Base-by-base conservation (phyloP, 441 rosid genomes). In the Brassica hybrid region DNA sequence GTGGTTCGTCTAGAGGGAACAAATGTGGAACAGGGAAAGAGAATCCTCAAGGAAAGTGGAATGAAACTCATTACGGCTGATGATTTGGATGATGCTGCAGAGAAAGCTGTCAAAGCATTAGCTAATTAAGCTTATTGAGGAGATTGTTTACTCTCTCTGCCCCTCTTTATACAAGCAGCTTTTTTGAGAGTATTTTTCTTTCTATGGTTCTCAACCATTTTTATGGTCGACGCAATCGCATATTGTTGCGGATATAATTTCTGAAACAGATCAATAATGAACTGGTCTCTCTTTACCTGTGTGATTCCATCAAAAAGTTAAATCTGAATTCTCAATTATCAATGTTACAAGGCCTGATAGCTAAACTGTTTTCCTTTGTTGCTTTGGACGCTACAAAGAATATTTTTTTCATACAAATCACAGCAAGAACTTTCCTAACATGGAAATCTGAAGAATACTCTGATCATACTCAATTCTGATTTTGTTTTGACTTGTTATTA, bases 1-100 rank as follows among this genome's bases (percentile, higher is more conserved):
- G 97, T 96, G 79, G 99, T 96, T 79, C 97, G 98, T 50, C 87
- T 96, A 6, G 98, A 96, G 82, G 99, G 99, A 43, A 94, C 99
- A 10, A 96, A 96, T 76, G 99, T 94, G 6, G 99, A 93, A 62
- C 99, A 91, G 81, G 99, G 99, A 71, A 96, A 96, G 88, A 89
- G 99, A 80, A 96, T 91, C 71, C 87, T 94, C 36, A 95, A n/a
- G n/a, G n/a, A n/a, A n/a, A n/a, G n/a, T n/a, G n/a, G n/a, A n/a
- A n/a, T n/a, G n/a, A n/a, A n/a, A n/a, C n/a, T n/a, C n/a, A n/a
- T n/a, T n/a, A n/a, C n/a, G n/a, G n/a, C n/a, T n/a, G n/a, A n/a
- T n/a, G n/a, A n/a, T n/a, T n/a, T n/a, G n/a, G n/a, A n/a, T n/a
- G n/a, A n/a, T n/a, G n/a, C n/a, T n/a, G n/a, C 99, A 0, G 95